Conservation (phyloP, 352 stramenopile species). For the Globisporangium paddicum region DNA sequence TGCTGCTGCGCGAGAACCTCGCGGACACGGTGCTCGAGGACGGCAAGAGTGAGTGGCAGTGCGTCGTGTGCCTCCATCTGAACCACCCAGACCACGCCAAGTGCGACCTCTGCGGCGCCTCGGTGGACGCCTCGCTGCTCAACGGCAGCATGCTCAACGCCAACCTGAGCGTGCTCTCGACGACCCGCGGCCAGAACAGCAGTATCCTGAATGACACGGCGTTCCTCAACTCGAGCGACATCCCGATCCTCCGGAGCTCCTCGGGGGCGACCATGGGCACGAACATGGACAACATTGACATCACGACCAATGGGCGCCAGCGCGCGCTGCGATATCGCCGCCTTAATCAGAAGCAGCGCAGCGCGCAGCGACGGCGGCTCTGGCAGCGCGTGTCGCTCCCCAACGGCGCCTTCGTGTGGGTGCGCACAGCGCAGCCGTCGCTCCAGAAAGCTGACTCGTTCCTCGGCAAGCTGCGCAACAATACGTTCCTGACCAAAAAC, state of each 20-base stretch:
- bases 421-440: constrained; percentile 34
- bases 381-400: constrained; percentile 60
- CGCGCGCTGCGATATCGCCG: constrained; percentile 52
- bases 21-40: constrained; percentile 61
- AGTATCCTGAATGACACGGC: constrained; percentile 13
- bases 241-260: constrained; percentile 17
- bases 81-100: constrained; percentile 63
- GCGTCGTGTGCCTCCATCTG: constrained; percentile 66
- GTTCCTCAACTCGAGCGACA: constrained; percentile 16
- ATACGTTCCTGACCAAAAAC: constrained; percentile 54
- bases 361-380: constrained; percentile 39
- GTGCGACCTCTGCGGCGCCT: constrained; percentile 61
- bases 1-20: constrained; percentile 59
- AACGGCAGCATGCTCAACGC: constrained; percentile 29
- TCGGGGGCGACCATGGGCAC: constrained; percentile 6
- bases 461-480: constrained; percentile 49
- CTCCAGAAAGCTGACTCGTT: constrained; percentile 38
- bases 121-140: constrained; percentile 46
- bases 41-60: constrained; percentile 64
- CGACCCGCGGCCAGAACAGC: neutral
- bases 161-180: constrained; percentile 24
- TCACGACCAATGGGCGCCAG: constrained; percentile 37
- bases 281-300: constrained; percentile 21
- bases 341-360: constrained; percentile 58
- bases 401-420: constrained; percentile 60